Conservation (phyloP, 1,284 basidiomycete genomes). For the Cutaneotrichosporon spelunceum region DNA sequence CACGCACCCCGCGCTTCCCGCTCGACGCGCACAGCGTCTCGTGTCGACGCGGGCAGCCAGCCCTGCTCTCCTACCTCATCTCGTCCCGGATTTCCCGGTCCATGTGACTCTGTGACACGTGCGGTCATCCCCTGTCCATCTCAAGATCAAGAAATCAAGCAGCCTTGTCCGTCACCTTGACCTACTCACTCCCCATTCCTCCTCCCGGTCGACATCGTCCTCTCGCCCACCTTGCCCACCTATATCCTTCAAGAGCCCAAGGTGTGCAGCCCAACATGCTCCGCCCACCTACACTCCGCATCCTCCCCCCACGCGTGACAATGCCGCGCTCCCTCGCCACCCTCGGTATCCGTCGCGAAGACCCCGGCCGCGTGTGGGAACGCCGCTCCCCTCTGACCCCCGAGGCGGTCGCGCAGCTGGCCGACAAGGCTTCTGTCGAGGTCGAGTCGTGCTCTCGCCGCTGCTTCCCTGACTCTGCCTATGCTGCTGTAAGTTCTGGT, state of each 20-base stretch:
- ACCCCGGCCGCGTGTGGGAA: constrained; percentile 78
- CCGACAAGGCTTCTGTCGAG: constrained; percentile 22
- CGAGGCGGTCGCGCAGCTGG: constrained; percentile 61
- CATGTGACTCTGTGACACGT: no score
- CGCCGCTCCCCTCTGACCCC: constrained; percentile 79
- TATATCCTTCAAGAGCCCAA: neutral
- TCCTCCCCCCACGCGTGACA: neutral
- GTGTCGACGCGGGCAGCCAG: no score
- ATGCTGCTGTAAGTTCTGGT: constrained; percentile 59
- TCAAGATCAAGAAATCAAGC: no score
- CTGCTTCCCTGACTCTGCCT: constrained; percentile 66
- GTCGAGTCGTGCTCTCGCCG: constrained; percentile 63
- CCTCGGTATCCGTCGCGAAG: constrained; percentile 71
- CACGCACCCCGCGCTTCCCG: no score
- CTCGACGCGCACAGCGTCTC: no score
- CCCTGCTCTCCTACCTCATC: no score
- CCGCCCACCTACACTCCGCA: neutral
- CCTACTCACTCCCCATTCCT: neutral
- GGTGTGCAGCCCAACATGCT: constrained; percentile 1
- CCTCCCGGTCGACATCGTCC: neutral
- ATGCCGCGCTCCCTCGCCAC: constrained; percentile 38
- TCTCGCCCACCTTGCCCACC: no score
- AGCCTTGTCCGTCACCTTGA: neutral
- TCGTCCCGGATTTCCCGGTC: no score
- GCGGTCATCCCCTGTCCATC: no score